Percentiles rank a stretch among this genome's conserved stretches.
Conservation (phyloP, 371 early-diverging fungal genomes). For the Apophysomyces sp. region DNA sequence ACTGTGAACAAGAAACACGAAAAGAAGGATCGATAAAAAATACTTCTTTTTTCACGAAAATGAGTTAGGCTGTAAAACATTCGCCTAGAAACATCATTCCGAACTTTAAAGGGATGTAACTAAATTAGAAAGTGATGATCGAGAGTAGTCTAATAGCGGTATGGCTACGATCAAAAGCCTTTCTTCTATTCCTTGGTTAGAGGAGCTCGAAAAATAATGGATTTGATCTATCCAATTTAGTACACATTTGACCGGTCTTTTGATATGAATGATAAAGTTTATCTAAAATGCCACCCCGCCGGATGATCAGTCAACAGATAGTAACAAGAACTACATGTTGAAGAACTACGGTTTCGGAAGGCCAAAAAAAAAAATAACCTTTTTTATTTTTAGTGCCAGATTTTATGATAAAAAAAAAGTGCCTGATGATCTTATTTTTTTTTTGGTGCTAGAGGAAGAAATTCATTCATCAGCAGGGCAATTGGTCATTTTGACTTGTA, state of each 20-base stretch:
- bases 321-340: not conserved
- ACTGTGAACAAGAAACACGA: not conserved
- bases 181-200: not conserved
- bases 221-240: not conserved
- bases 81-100: not conserved
- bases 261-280: not conserved
- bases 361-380: not conserved
- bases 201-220: not conserved
- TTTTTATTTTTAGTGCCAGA: not conserved
- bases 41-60: too few relatives aligned
- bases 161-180: not conserved
- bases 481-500: not conserved
- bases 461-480: not conserved
- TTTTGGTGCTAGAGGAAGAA: not conserved
- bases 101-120: not conserved
- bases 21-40: too few relatives aligned
- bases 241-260: not conserved
- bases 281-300: not conserved
- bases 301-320: slow-evolving; percentile 3
- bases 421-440: not conserved
- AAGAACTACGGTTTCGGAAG: not conserved
- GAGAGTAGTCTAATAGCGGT: not conserved
- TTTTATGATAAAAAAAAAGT: not conserved
- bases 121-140: not conserved
- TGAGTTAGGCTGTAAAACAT: not conserved